A percentile compares a stretch with the other conserved stretches of the same genome.
These are phyloP conservation scores for Cubamyces sp. DNA, from an alignment of 768 basidiomycete genomes.

Conservation along the genomic window DNA sequence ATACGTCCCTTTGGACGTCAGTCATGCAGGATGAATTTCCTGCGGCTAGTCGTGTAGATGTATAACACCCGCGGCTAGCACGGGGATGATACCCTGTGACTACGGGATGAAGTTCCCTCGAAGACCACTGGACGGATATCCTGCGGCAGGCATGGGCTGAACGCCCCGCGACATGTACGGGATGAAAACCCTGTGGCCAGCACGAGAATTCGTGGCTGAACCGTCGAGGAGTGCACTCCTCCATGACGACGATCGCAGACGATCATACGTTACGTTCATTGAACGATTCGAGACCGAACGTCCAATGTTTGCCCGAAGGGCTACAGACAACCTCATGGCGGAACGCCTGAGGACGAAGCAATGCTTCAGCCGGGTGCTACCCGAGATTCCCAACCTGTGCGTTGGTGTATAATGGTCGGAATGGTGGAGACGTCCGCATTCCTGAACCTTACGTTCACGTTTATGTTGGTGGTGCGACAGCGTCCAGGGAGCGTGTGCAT, in stretches of 20 bases:
- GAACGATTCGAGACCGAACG: too few relatives aligned
- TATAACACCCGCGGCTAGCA: background rate
- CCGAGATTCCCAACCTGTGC: constrained; percentile 9
- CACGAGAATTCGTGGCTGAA: too few relatives aligned
- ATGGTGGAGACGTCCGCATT: background rate
- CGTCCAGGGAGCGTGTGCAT: background rate
- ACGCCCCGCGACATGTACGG: background rate
- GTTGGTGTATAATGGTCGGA: constrained; percentile 6
- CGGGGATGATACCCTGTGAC: too few relatives aligned
- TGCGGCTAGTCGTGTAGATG: too few relatives aligned
- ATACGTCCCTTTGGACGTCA: background rate
- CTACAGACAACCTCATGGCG: background rate
- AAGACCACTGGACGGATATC: too few relatives aligned
- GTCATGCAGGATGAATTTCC: background rate
- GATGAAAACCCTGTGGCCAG: background rate
- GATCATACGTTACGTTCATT: too few relatives aligned
- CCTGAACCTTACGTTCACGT: background rate
- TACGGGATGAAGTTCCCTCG: too few relatives aligned
- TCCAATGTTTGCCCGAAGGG: too few relatives aligned
- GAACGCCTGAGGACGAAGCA: background rate
- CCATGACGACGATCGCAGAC: too few relatives aligned
- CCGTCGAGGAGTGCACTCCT: too few relatives aligned
- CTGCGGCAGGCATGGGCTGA: too few relatives aligned
- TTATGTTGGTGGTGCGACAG: background rate
- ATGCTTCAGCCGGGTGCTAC: constrained; percentile 5